Conservation (phyloP, 2,329 filamentous ascomycete genomes). For the Verticillium dahliae region DNA sequence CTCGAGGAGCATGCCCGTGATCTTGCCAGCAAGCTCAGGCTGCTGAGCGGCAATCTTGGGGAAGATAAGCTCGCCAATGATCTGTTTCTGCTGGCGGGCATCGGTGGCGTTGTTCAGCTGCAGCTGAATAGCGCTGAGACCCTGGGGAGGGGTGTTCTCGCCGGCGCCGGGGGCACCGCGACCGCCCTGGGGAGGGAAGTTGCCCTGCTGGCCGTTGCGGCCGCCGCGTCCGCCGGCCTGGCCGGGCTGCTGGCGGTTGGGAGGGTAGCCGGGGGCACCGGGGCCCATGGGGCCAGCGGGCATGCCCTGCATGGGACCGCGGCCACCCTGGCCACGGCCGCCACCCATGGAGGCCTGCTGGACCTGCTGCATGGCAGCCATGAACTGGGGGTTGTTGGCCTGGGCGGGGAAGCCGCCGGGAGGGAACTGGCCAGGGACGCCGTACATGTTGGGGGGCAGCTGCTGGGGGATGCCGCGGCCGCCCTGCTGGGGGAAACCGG, state of each 20-base stretch:
- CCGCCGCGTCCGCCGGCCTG: conserved; percentile 35
- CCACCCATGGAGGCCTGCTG: conserved; percentile 55
- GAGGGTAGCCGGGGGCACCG: conserved; percentile 50
- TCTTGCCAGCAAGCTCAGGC: conserved; percentile 95
- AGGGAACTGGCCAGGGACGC: conserved; percentile 72
- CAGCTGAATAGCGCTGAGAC: conserved; percentile 36
- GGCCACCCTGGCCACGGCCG: conserved; percentile 60
- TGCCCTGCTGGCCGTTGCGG: conserved; percentile 30
- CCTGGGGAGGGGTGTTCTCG: conserved; percentile 2
- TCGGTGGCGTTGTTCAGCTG: conserved; percentile 50
- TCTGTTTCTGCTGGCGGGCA: conserved; percentile 90
- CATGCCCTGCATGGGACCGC: conserved; percentile 70
- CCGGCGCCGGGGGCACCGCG: conserved; percentile 25
- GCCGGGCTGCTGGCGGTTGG: conserved; percentile 40
- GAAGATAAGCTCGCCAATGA: conserved; percentile 95
- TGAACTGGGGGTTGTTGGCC: conserved; percentile 71
- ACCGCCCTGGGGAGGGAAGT: conserved; percentile 39
- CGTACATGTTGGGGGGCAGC: conserved; percentile 82
- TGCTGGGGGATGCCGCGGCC: conserved; percentile 83
- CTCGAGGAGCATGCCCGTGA: conserved; percentile 98
- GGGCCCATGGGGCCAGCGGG: conserved; percentile 49
- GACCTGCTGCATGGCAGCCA: conserved; percentile 77
- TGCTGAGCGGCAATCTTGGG: conserved; percentile 96
- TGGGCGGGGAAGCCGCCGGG: conserved; percentile 67
- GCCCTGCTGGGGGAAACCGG: conserved; percentile 75